Percentiles rank a stretch among this genome's conserved stretches.
Evolutionary conservation across 805 yeast species (phyloP).

Genomic region (Ogataea paradorogensis): DNA sequence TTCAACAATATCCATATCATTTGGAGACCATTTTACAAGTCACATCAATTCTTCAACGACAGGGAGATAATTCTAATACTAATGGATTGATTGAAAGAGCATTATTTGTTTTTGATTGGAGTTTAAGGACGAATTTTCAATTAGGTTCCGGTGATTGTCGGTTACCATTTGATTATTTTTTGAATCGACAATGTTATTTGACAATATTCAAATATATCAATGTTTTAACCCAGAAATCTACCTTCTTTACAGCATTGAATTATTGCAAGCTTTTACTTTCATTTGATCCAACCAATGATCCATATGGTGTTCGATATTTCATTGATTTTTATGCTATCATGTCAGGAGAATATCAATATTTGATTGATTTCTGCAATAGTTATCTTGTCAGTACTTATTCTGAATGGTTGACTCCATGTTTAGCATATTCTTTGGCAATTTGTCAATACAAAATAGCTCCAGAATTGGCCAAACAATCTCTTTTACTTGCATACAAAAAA

Average conservation of each 20-base stretch:
- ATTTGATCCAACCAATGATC: slow-evolving; percentile 73
- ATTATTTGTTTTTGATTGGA: slow-evolving; percentile 74
- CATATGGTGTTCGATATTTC: slow-evolving; percentile 78
- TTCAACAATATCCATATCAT: slow-evolving; percentile 68
- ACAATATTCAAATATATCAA: slow-evolving; percentile 70
- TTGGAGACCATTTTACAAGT: slow-evolving; percentile 76
- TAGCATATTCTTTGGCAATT: slow-evolving; percentile 62
- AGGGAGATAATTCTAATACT: slow-evolving; percentile 71
- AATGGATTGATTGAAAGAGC: slow-evolving; percentile 76
- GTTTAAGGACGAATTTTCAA: slow-evolving; percentile 57
- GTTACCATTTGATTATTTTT: slow-evolving; percentile 70
- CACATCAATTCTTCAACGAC: slow-evolving; percentile 68
- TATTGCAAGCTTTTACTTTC: slow-evolving; percentile 71
- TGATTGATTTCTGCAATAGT: slow-evolving; percentile 55
- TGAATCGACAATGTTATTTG: slow-evolving; percentile 75
- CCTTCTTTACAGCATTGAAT: slow-evolving; percentile 71
- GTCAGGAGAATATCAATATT: slow-evolving; percentile 60
- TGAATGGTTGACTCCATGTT: slow-evolving; percentile 71
- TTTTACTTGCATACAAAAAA: slow-evolving; percentile 47
- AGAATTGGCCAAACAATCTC: slow-evolving; percentile 44
- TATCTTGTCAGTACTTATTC: slow-evolving; percentile 54
- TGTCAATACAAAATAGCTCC: slow-evolving; percentile 47
- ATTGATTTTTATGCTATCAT: slow-evolving; percentile 74
- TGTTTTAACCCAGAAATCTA: slow-evolving; percentile 71
- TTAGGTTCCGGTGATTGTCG: slow-evolving; percentile 58